These are phyloP conservation scores for Agaricales sp. DNA, from an alignment of 1,284 basidiomycete genomes.

Conservation along the genomic window DNA sequence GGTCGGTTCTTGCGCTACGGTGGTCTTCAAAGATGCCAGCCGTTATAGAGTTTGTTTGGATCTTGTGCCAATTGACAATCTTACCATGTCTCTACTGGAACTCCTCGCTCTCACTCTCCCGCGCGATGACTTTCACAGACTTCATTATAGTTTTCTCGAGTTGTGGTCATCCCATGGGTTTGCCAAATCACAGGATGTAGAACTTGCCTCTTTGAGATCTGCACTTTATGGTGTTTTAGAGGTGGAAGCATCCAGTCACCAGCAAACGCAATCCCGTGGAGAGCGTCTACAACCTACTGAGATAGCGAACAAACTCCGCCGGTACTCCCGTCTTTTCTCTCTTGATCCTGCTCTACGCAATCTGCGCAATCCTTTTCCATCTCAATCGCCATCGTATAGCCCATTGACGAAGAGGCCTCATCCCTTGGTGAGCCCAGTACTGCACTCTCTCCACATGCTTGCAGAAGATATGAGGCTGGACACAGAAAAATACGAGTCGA, in stretches of 20 bases:
- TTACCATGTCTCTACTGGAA: conserved; percentile 51
- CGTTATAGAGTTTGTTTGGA: conserved; percentile 35
- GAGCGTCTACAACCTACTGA: no score
- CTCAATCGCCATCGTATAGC: not conserved
- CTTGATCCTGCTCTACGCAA: not conserved
- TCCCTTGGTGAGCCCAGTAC: conserved; percentile 34
- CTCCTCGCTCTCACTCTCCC: conserved; percentile 53
- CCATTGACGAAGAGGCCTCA: conserved; percentile 20
- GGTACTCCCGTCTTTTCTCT: conserved; percentile 18
- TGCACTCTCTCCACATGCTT: conserved; percentile 70
- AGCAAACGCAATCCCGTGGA: conserved; percentile 8
- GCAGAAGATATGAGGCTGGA: conserved; percentile 59
- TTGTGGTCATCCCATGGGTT: conserved; percentile 39
- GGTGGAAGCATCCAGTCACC: conserved; percentile 17
- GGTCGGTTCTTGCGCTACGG: conserved; percentile 20
- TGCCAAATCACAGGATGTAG: conserved; percentile 30
- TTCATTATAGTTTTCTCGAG: conserved; percentile 50
- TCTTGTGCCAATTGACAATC: conserved; percentile 34
- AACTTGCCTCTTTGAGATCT: conserved; percentile 44
- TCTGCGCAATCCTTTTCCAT: not conserved
- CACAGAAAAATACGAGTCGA: conserved; percentile 34
- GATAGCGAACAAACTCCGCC: no score
- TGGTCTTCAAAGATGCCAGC: conserved; percentile 38
- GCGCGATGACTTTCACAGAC: conserved; percentile 36
- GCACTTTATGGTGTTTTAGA: conserved; percentile 44